A percentile compares a stretch with the other conserved stretches of the same genome.
Evolutionary conservation across 1,284 basidiomycete species (phyloP).

Genomic region (Ceratorhiza oryzae-sativae): DNA sequence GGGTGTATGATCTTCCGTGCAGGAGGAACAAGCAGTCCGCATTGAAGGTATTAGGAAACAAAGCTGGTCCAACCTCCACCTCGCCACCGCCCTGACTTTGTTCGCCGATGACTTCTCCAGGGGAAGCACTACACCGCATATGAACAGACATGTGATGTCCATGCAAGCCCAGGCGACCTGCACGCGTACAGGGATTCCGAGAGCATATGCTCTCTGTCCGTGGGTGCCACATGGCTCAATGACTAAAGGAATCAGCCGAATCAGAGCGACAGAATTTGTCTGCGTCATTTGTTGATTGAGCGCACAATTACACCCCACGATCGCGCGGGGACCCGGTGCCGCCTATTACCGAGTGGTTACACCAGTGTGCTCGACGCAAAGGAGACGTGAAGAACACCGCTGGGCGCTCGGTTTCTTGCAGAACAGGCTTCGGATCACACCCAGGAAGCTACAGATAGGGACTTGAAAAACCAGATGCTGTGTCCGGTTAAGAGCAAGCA

Average conservation of each 20-base stretch:
- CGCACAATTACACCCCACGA: neutral
- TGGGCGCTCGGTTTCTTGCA: neutral
- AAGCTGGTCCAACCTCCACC: neutral
- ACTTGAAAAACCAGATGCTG: neutral
- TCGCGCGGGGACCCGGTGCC: neutral
- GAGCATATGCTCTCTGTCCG: neutral
- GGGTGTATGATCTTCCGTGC: neutral
- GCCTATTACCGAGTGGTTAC: neutral
- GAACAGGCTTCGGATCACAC: neutral
- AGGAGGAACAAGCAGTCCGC: neutral
- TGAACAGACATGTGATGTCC: neutral
- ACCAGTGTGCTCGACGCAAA: neutral
- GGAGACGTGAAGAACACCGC: neutral
- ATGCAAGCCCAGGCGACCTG: neutral
- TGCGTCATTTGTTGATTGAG: neutral
- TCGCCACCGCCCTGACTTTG: constrained; percentile 34
- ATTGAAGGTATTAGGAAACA: neutral
- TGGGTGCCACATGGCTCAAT: neutral
- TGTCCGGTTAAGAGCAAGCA: neutral
- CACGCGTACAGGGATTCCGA: neutral
- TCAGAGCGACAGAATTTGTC: neutral
- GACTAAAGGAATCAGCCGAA: neutral
- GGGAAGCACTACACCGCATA: neutral
- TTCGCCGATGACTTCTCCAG: neutral
- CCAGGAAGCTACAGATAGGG: neutral